Evolutionary conservation across 2,329 filamentous ascomycete species (phyloP).

Genomic region (Cladophialophora chaetospira): DNA sequence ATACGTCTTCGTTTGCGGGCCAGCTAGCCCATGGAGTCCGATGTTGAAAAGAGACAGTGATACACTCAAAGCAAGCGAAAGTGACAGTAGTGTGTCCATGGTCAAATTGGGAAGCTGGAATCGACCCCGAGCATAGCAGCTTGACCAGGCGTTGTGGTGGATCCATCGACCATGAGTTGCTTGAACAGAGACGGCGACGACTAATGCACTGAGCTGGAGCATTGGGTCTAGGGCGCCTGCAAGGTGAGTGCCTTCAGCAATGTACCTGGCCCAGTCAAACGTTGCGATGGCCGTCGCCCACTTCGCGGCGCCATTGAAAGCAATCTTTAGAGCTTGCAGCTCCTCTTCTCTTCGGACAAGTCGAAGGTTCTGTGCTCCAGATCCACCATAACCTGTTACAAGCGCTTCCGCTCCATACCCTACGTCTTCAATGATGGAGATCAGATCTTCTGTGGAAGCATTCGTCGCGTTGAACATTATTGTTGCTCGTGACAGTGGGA

Average conservation of each 20-base stretch:
- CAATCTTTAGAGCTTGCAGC: slow-evolving; percentile 7
- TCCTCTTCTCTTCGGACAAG: slow-evolving; percentile 16
- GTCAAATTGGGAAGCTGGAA: slow-evolving; percentile 4
- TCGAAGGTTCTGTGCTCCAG: slow-evolving; percentile 14
- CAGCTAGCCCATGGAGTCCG: slow-evolving; percentile 2
- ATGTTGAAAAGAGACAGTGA: slow-evolving; percentile 24
- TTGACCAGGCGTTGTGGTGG: slow-evolving; percentile 21
- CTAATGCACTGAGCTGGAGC: not conserved
- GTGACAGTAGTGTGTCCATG: slow-evolving; percentile 23
- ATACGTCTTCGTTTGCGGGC: slow-evolving; percentile 13
- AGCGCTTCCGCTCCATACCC: slow-evolving; percentile 20
- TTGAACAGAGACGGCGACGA: slow-evolving; percentile 13
- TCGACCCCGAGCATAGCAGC: not conserved
- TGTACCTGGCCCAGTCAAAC: slow-evolving; percentile 9
- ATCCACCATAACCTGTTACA: not conserved
- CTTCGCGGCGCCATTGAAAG: slow-evolving; percentile 22
- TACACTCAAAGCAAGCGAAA: slow-evolving; percentile 20
- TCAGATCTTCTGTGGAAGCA: slow-evolving; percentile 9
- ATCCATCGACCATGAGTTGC: slow-evolving; percentile 15
- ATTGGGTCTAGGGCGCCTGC: not conserved
- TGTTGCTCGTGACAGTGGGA: slow-evolving; percentile 18
- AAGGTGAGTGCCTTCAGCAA: not conserved
- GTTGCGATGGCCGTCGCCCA: slow-evolving; percentile 11
- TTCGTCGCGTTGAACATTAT: slow-evolving; percentile 11
- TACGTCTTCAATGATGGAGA: slow-evolving; percentile 14